Base-by-base conservation (phyloP, 2,329 filamentous ascomycete species). In the Boeremia lycopersici region DNA sequence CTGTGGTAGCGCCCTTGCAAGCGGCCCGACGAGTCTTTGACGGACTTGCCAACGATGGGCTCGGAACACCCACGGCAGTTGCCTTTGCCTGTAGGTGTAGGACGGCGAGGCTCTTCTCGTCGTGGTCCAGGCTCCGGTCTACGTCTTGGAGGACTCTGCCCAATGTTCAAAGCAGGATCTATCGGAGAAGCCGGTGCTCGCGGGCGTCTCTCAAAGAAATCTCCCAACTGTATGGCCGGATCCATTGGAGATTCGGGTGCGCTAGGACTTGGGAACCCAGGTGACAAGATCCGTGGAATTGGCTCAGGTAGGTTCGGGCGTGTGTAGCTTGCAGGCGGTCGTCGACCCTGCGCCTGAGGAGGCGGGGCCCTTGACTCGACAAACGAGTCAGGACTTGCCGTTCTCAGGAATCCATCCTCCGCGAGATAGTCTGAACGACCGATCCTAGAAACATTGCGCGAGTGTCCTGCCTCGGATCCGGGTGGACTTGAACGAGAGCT, bases 1-100 rank as follows among this genome's bases (percentile, higher is more conserved):
- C 96, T 96, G 81, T 99, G 95, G 74, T 96, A 99, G 60, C 92
- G 88, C 9, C 95, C 95, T 0, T 91, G 96, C 23, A 99, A 81
- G 23, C 93, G 88, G 13, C 95, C 95, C 66, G 97, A 95, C 0
- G 92, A 92, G 12, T 92, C 96, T 30, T 93, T 96, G 53, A 99
- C 87, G 1, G 92, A 96, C 77, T 97, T 98, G 17, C 92, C 93
- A 39, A 86, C 84, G 65, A 99, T 98, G 6, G 83, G 79, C 40
- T 89, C 79, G 3, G 84, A 81, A 74, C 95, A 99, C 1, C 90
- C 90, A 68, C 91, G 90, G 78, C 95, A 99, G 59, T 85, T 86
- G 2, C 91, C 90, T 51, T 90, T 89, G 13, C 83, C 83, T 1
- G 79, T 73, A 10, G 75, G 77, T 28, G 62, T 63, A 15, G 63